A percentile compares a stretch with the other conserved stretches of the same genome.
These are phyloP conservation scores for Diaporthe longicolla DNA, from an alignment of 2,329 filamentous ascomycete species.

Conservation along the genomic window DNA sequence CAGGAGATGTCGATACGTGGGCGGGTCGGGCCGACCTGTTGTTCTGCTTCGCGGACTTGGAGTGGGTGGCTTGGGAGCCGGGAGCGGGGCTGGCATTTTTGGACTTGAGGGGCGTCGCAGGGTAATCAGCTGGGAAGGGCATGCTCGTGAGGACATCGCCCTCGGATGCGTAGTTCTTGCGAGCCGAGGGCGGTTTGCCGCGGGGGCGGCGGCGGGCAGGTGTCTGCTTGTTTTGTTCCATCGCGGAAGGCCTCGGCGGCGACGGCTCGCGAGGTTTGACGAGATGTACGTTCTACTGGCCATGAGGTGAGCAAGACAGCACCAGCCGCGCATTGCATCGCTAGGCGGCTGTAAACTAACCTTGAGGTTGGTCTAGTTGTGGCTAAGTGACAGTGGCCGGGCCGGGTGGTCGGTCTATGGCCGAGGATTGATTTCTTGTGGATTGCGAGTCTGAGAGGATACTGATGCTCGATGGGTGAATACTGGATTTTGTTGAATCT, in stretches of 20 bases:
- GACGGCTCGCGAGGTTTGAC: constrained; percentile 7
- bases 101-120: constrained; percentile 63
- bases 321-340: neutral
- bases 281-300: constrained; percentile 4
- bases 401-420: constrained; percentile 40
- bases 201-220: constrained; percentile 59
- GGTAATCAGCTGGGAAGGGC: constrained; percentile 54
- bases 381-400: constrained; percentile 36
- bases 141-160: constrained; percentile 62
- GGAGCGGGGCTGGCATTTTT: constrained; percentile 54
- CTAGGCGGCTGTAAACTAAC: neutral
- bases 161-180: constrained; percentile 72
- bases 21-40: constrained; percentile 50
- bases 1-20: constrained; percentile 58
- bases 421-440: constrained; percentile 23
- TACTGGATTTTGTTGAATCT: constrained; percentile 38
- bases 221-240: constrained; percentile 55
- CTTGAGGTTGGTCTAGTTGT: constrained; percentile 23
- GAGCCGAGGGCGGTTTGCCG: constrained; percentile 56
- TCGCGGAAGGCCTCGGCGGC: constrained; percentile 44
- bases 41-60: constrained; percentile 50
- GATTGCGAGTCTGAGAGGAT: constrained; percentile 37
- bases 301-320: constrained; percentile 22
- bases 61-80: constrained; percentile 49
- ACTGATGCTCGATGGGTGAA: constrained; percentile 41